Conservation (phyloP, 371 early-diverging fungal genomes). For the Mucor circinelloides region DNA sequence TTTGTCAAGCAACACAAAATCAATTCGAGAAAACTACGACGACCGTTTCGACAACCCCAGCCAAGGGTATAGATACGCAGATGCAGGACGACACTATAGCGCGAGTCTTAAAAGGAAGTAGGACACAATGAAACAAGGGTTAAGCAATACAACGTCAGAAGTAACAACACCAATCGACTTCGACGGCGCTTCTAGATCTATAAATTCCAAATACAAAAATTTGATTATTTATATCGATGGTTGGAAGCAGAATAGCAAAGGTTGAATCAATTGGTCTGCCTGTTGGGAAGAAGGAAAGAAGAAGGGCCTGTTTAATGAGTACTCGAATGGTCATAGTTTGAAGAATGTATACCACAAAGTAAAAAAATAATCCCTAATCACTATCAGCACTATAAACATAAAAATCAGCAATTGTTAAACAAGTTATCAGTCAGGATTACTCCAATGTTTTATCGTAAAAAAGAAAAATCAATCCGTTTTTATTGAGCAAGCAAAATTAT, state of each 20-base stretch:
- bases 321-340: slow-evolving; percentile 19
- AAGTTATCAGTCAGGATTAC: neutral
- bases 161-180: slow-evolving; percentile 24
- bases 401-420: neutral
- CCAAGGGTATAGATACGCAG: too few species aligned
- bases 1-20: too few species aligned
- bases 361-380: slow-evolving; percentile 16
- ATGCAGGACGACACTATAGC: too few species aligned
- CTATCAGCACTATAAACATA: slow-evolving; percentile 12
- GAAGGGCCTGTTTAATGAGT: slow-evolving; percentile 18
- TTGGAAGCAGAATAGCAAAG: slow-evolving; percentile 21
- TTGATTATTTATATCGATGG: slow-evolving; percentile 15
- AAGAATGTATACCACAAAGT: slow-evolving; percentile 10
- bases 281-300: slow-evolving; percentile 22
- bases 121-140: slow-evolving; percentile 13
- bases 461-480: too few species aligned
- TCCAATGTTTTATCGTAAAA: neutral
- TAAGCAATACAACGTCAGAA: slow-evolving; percentile 21
- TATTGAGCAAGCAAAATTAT: too few species aligned
- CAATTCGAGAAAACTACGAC: too few species aligned
- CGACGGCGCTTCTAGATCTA: slow-evolving; percentile 19
- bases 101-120: slow-evolving; percentile 21
- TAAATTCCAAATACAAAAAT: slow-evolving; percentile 15
- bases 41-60: slow-evolving; percentile 19
- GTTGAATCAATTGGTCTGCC: slow-evolving; percentile 17